Percentiles rank a stretch among this genome's conserved stretches.
Conservation (phyloP, 2,329 filamentous ascomycete species). For the Sporothrix curviconia region DNA sequence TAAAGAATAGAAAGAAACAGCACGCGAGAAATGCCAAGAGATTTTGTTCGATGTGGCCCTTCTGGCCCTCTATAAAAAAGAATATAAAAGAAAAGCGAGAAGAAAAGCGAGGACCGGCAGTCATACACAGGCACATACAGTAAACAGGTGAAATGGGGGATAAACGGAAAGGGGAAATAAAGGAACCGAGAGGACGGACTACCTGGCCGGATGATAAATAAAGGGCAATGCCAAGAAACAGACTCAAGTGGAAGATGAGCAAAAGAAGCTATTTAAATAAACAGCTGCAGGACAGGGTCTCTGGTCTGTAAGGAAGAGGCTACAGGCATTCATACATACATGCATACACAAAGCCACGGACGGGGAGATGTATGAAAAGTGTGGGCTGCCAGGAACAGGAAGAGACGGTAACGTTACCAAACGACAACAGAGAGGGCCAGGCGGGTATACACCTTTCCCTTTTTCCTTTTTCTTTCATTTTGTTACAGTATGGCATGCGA, state of each 20-base stretch:
- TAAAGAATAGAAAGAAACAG: neutral
- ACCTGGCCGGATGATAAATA: neutral
- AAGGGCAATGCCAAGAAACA: slow-evolving; percentile 9
- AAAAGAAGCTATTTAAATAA: neutral
- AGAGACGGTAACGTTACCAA: slow-evolving; percentile 14
- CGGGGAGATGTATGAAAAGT: neutral
- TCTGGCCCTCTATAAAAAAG: neutral
- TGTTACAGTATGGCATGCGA: no score
- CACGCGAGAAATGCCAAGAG: neutral
- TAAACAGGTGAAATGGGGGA: neutral
- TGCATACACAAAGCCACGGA: neutral
- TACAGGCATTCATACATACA: neutral
- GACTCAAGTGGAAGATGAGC: neutral
- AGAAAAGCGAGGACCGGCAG: no score
- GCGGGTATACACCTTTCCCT: neutral
- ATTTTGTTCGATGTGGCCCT: neutral
- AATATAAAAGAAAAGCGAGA: no score
- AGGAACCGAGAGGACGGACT: neutral
- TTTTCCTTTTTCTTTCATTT: no score
- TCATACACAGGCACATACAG: neutral
- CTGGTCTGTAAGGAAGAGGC: no score
- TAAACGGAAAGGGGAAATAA: neutral
- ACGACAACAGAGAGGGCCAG: neutral
- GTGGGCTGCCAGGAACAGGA: neutral
- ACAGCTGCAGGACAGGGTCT: no score